phyloP scores from a whole-genome alignment of 805 yeast genomes.

The Yamadazyma nakazawae region DNA sequence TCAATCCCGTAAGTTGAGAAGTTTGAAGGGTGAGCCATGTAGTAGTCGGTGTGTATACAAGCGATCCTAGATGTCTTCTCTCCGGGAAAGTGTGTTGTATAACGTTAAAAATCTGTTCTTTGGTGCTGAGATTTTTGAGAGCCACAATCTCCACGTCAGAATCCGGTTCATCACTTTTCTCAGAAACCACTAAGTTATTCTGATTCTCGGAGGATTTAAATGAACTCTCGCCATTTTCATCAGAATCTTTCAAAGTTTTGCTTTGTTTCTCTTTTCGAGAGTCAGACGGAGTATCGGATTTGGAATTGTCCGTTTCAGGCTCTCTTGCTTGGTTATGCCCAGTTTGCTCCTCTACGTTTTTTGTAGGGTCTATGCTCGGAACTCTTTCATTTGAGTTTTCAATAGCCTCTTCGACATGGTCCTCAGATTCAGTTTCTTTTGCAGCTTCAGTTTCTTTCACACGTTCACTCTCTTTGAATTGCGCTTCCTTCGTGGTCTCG shows the following conservation, averaged over 20 bases:
- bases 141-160: neutral
- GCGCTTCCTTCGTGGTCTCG: neutral
- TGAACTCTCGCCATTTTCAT: neutral
- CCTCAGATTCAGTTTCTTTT: too few species aligned
- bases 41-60: slow-evolving; percentile 57
- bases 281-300: too few species aligned
- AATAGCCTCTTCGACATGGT: too few species aligned
- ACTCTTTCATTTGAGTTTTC: too few species aligned
- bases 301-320: too few species aligned
- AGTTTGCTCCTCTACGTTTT: too few species aligned
- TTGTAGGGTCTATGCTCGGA: too few species aligned
- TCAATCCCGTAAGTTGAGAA: slow-evolving; percentile 28
- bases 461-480: too few species aligned
- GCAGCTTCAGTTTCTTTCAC: too few species aligned
- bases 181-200: neutral
- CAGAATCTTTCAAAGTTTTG: neutral
- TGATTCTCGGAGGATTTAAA: neutral
- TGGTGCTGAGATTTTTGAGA: slow-evolving; percentile 5
- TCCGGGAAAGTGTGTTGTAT: slow-evolving; percentile 26
- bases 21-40: slow-evolving; percentile 42
- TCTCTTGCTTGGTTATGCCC: too few species aligned
- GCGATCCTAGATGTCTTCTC: slow-evolving; percentile 47
- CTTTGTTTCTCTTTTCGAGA: too few species aligned
- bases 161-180: neutral
- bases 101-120: slow-evolving; percentile 19